A percentile compares a stretch with the other conserved stretches of the same genome.
Evolutionary conservation across 108 stramenopile species (phyloP).

Genomic region (Skeletonema menzelii): DNA sequence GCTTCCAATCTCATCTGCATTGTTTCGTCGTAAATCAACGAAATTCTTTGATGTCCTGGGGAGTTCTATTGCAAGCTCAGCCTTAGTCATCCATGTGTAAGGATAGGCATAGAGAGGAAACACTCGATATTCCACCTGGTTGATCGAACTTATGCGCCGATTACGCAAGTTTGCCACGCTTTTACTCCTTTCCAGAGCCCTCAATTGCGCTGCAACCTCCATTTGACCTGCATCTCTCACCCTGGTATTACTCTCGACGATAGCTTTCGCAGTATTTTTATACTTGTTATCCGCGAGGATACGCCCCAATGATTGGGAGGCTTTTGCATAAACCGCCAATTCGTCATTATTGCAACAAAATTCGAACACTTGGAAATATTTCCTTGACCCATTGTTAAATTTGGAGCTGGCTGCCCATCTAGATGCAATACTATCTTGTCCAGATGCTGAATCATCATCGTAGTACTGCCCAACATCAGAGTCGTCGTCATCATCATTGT

Average conservation of each 20-base stretch:
- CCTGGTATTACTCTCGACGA: not conserved
- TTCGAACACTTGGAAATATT: slow-evolving; percentile 5
- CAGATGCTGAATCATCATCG: not conserved
- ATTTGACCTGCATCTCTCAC: slow-evolving; percentile 7
- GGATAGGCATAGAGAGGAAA: slow-evolving; percentile 59
- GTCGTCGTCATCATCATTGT: not conserved
- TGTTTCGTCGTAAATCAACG: slow-evolving; percentile 42
- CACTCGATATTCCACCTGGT: slow-evolving; percentile 33
- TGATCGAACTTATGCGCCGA: not conserved
- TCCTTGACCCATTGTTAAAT: not conserved
- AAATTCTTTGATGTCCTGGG: slow-evolving; percentile 26
- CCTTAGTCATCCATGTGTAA: slow-evolving; percentile 60
- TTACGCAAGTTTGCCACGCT: not conserved
- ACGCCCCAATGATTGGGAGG: not conserved
- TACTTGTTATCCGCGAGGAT: slow-evolving; percentile 7
- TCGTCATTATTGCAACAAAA: slow-evolving; percentile 9
- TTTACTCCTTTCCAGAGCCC: not conserved
- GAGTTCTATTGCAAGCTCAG: slow-evolving; percentile 53
- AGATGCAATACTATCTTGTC: not conserved
- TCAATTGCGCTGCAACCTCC: slow-evolving; percentile 12
- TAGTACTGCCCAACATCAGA: not conserved
- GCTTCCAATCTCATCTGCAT: slow-evolving; percentile 48
- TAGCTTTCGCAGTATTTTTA: not conserved
- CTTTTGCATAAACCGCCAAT: slow-evolving; percentile 6
- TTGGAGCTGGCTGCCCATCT: not conserved